phyloP scores from a whole-genome alignment of 23 red algal species.

The Gracilaria gracilis region DNA sequence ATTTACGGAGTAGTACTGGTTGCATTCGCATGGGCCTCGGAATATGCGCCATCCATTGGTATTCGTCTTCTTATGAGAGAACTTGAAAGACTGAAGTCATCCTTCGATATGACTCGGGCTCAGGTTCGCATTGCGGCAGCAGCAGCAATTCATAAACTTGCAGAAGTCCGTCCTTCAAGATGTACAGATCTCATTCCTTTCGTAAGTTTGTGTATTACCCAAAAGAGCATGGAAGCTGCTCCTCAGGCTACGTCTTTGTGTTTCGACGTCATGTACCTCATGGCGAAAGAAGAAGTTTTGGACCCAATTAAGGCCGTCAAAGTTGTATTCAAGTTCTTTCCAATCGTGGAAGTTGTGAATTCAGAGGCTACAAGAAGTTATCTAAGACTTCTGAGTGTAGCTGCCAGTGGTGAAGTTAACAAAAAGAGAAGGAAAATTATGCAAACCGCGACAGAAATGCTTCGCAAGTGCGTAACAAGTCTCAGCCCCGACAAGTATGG shows the following conservation, averaged over 20 bases:
- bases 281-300: slow-evolving; percentile 54
- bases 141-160: slow-evolving; percentile 55
- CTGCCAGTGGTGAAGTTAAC: not conserved
- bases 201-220: slow-evolving; percentile 35
- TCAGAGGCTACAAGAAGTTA: slow-evolving; percentile 14
- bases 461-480: slow-evolving; percentile 15
- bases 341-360: slow-evolving; percentile 10
- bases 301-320: slow-evolving; percentile 55
- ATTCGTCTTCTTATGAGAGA: slow-evolving; percentile 34
- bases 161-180: slow-evolving; percentile 43
- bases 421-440: slow-evolving; percentile 38
- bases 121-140: slow-evolving; percentile 10
- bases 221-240: slow-evolving; percentile 54
- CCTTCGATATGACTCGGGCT: slow-evolving; percentile 13
- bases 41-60: slow-evolving; percentile 21
- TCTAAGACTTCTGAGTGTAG: slow-evolving; percentile 29
- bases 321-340: slow-evolving; percentile 48
- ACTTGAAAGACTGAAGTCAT: slow-evolving; percentile 32
- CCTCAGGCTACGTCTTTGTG: slow-evolving; percentile 29
- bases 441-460: slow-evolving; percentile 38
- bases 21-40: slow-evolving; percentile 12
- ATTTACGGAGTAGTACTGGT: slow-evolving; percentile 2
- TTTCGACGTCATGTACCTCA: slow-evolving; percentile 53
- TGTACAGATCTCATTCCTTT: slow-evolving; percentile 51
- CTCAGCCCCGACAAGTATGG: not conserved